Evolutionary conservation across 2,329 filamentous ascomycete species (phyloP), one percentile per base, ranked within the genome.

Genomic region (Balansia obtecta): DNA sequence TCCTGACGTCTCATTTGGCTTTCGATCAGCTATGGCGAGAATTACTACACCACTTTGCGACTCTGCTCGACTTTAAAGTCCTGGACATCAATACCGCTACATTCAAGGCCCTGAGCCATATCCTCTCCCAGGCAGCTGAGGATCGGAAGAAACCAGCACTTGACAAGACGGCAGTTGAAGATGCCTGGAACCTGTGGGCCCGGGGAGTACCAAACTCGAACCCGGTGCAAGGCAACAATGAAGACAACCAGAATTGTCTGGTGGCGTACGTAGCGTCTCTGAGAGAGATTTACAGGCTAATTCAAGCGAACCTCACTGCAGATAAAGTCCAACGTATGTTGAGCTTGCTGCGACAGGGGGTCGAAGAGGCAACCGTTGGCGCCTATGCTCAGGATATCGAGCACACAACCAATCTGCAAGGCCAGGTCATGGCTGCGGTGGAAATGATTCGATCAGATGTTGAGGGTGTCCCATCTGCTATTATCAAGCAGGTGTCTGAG

Each of bases 261-360:
- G 70, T 87, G 32, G 86, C 89, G n/a, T 96, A 95, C 68, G 78
- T 93, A 1, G 76, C 82, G 20, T 77, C 85, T 1, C 77, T 93
- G 40, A 73, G 81, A 50, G 83, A 93, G 57, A 75, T 97, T 1
- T 95, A 95, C 60, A 77, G 80, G 1, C 75, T 96, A 5, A 79
- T 88, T 45, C 75, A 83, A 52, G 68, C 73, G 8, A 76, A 80
- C 15, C 69, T 95, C 18, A 76, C 76, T 10, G 70, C 79, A 0
- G 73, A 80, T 2, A 76, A 78, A 45, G 79, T 89, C 9, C 70
- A 75, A 40, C 76, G 74, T n/a, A 84, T 94, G 65, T 73, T 95
- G 1, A 70, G 70, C 2, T 79, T 95, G 45, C 70, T 96, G 33
- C 77, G 82, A 39, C 72, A 82, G 48, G 83, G 87, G 22, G 77